Evolutionary conservation across 176 grass and related monocot genomes (phyloP), one percentile per base, ranked within the genome.

Genomic region (Oryza australiensis): DNA sequence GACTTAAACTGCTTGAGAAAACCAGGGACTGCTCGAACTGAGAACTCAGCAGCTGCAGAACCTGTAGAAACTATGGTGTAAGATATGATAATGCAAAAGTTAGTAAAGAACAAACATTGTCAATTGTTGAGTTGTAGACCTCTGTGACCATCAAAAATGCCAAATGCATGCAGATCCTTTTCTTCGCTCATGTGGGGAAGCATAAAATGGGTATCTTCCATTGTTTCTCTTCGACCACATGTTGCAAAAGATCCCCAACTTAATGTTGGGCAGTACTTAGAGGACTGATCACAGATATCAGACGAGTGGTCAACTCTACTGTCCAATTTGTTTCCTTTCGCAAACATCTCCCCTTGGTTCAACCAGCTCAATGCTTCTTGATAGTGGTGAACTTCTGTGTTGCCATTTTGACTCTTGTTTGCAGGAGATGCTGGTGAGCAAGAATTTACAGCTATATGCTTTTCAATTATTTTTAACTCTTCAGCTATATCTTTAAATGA

Each of bases 121-220:
- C 2, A 82, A 27, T 8, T 46, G 77, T 68, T 65, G 42, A 49
- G 79, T 69, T 84, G 16, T 30, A 43, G 78, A 98, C 95, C 95
- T 98, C 95, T 87, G 83, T 98, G 95, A 62, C 95, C 95, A 89
- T 98, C 90, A 73, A 95, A 98, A 83, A 98, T 93, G 79, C 95
- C 95, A 78, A 98, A 98, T 41, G 90, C 87, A 87, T 93, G 83
- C 29, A 93, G 79, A 40, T 90, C 79, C 35, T 93, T 86, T 82
- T 91, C 75, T 82, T 89, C 70, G 4, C 76, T 88, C 88, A 98
- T 78, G 38, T 82, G 73, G 51, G 90, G 90, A 90, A 91, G 87
- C 85, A 98, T 85, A 85, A 98, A 98, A 85, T 98, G 93, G 49
- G 87, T 82, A 90, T 98, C 96, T 89, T 98, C 96, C 93, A 98